A percentile compares a stretch with the other conserved stretches of the same genome.
phyloP scores from a whole-genome alignment of 192 early-diverging fungal species.

The Geranomyces variabilis region DNA sequence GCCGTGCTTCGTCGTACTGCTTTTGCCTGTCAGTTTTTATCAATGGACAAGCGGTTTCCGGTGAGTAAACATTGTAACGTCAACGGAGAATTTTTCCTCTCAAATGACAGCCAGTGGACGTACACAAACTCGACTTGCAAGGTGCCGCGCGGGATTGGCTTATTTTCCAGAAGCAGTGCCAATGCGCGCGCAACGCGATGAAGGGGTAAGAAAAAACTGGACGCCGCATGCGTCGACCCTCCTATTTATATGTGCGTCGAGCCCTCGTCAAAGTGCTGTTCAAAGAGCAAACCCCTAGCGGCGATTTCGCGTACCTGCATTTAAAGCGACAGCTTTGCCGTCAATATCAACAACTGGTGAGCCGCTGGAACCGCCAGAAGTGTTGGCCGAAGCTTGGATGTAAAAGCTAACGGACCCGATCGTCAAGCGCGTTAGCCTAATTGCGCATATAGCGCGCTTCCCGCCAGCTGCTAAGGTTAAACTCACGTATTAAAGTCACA shows the following conservation, averaged over 20 bases:
- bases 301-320: conserved; percentile 46
- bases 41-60: no score
- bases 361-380: conserved; percentile 74
- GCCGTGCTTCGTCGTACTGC: conserved; percentile 50
- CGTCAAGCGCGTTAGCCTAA: not conserved
- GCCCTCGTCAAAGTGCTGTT: no score
- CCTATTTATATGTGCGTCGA: no score
- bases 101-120: no score
- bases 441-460: no score
- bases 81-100: conserved; percentile 9
- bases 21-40: no score
- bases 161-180: conserved; percentile 23
- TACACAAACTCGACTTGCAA: conserved; percentile 35
- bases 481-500: conserved; percentile 43
- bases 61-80: no score
- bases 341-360: conserved; percentile 80
- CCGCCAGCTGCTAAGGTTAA: not conserved
- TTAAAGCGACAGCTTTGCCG: conserved; percentile 73
- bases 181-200: conserved; percentile 47
- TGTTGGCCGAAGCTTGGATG: conserved; percentile 61
- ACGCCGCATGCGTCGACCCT: conserved; percentile 66
- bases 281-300: no score
- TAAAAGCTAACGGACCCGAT: conserved; percentile 19
- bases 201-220: conserved; percentile 78
- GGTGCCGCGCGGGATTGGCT: conserved; percentile 32